phyloP scores from a whole-genome alignment of 2,329 filamentous ascomycete species.

The Orbilia javanica region DNA sequence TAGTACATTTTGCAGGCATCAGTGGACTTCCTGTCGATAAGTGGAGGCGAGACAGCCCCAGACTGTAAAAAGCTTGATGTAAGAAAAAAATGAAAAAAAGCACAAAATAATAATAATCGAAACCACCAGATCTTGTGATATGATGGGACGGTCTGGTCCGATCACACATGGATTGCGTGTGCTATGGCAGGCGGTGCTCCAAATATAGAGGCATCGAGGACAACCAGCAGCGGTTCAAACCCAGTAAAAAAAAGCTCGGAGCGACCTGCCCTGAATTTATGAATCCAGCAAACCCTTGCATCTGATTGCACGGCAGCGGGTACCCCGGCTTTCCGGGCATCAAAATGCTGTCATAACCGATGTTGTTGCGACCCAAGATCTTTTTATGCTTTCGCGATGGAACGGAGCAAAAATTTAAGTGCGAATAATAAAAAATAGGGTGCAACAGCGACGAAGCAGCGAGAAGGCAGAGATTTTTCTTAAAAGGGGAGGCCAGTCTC shows the following conservation, averaged over 20 bases:
- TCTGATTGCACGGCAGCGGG: background rate
- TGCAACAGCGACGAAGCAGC: background rate
- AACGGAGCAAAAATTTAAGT: background rate
- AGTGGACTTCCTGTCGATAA: background rate
- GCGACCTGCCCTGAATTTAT: constrained; percentile 14
- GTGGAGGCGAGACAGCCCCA: constrained; percentile 1
- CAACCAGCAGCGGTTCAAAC: background rate
- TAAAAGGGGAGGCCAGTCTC: background rate
- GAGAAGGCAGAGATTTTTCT: background rate
- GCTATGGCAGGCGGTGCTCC: constrained; percentile 30
- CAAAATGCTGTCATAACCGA: constrained; percentile 51
- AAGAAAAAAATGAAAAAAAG: background rate
- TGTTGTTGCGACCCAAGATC: constrained; percentile 35
- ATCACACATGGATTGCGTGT: constrained; percentile 39
- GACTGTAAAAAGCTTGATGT: constrained; percentile 9
- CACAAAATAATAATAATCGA: background rate
- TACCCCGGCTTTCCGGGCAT: constrained; percentile 19
- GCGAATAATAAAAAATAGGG: constrained; percentile 10
- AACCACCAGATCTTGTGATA: constrained; percentile 15
- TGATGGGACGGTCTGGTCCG: background rate
- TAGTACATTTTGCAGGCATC: background rate
- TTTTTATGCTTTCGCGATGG: constrained; percentile 16
- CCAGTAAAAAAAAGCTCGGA: constrained; percentile 16
- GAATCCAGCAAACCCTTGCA: constrained; percentile 28
- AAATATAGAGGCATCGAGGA: constrained; percentile 47